Conservation (phyloP, 2,329 filamentous ascomycete species). For the Trichoderma hamatum region DNA sequence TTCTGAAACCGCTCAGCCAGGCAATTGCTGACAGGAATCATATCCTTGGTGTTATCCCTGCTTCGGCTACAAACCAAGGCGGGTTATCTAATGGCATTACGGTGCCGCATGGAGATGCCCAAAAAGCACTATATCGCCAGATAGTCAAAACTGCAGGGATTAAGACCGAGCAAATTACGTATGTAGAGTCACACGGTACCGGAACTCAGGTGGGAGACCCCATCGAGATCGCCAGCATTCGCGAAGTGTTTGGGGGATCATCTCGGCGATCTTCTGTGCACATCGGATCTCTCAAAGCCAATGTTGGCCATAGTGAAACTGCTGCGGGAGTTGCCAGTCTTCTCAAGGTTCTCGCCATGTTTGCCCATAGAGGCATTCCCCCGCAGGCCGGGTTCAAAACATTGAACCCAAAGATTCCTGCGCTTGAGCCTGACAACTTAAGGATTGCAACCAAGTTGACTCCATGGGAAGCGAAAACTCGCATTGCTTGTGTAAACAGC, state of each 20-base stretch:
- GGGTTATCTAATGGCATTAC: constrained; percentile 37
- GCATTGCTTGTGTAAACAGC: constrained; percentile 40
- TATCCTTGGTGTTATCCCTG: constrained; percentile 48
- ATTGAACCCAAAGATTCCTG: constrained; percentile 37
- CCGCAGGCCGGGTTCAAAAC: constrained; percentile 34
- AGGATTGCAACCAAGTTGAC: constrained; percentile 12
- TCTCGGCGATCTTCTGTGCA: constrained; percentile 21
- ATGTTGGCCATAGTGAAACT: constrained; percentile 38
- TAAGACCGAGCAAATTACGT: constrained; percentile 32
- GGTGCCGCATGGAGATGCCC: constrained; percentile 34
- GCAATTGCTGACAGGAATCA: constrained; percentile 55
- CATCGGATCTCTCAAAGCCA: constrained; percentile 39
- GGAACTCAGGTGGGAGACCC: constrained; percentile 53
- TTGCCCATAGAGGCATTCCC: constrained; percentile 34
- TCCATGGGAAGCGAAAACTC: constrained; percentile 31
- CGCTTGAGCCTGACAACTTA: constrained; percentile 28
- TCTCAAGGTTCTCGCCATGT: constrained; percentile 41
- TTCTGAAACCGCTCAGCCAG: constrained; percentile 52
- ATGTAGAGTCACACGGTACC: constrained; percentile 52
- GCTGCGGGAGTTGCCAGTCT: constrained; percentile 37
- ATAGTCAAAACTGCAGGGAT: constrained; percentile 33
- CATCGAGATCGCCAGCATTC: constrained; percentile 40
- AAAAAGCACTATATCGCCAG: constrained; percentile 37
- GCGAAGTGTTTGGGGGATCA: constrained; percentile 27
- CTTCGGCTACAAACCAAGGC: constrained; percentile 43